Evolutionary conservation across 2,329 filamentous ascomycete genomes (phyloP).

Genomic region (Beauveria sp.): DNA sequence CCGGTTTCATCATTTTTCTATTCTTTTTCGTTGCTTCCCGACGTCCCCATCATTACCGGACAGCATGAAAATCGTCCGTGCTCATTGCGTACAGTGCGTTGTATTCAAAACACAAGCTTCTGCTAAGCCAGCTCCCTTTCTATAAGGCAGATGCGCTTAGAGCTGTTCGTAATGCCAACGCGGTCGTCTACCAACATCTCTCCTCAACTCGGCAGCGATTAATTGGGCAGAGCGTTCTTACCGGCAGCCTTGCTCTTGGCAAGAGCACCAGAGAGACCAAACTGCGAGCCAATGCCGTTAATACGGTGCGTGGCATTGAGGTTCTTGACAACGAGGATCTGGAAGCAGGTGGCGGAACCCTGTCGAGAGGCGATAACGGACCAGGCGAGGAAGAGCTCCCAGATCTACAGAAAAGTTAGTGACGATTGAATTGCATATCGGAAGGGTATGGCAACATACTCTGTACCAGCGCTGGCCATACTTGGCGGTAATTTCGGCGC

Average conservation of each 20-base stretch:
- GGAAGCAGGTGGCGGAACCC: conserved; percentile 77
- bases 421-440: not conserved
- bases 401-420: conserved; percentile 52
- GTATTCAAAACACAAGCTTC: conserved; percentile 9
- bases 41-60: not conserved
- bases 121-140: not conserved
- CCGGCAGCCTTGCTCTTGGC: conserved; percentile 29
- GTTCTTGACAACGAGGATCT: conserved; percentile 84
- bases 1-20: not conserved
- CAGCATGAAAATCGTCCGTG: not conserved
- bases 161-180: not conserved
- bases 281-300: conserved; percentile 64
- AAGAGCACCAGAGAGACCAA: conserved; percentile 56
- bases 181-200: not conserved
- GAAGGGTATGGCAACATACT: conserved; percentile 43
- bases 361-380: conserved; percentile 79
- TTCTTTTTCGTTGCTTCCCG: not conserved
- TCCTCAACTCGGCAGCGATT: not conserved
- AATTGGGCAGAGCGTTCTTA: conserved; percentile 18
- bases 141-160: not conserved
- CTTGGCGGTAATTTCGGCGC: conserved; percentile 86
- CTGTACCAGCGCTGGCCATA: conserved; percentile 95
- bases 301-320: conserved; percentile 79
- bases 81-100: conserved; percentile 1
- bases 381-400: conserved; percentile 86